A percentile compares a stretch with the other conserved stretches of the same genome.
These are phyloP conservation scores for Malus hybrid DNA, from an alignment of 331 rosid species.

Conservation along the genomic window DNA sequence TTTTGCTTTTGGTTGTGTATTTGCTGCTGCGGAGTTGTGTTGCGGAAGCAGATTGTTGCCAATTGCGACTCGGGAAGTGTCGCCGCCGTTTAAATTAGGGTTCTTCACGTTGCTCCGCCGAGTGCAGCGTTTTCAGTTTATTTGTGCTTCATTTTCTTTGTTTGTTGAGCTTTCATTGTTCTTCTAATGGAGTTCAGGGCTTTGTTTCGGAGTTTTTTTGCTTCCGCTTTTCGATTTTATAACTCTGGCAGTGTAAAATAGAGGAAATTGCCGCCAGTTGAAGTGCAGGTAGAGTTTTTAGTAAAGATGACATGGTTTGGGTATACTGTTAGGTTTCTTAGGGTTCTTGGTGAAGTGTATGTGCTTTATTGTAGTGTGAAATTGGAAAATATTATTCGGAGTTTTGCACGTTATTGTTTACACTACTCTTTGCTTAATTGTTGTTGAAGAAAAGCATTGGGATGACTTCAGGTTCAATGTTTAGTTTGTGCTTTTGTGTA, in stretches of 20 bases:
- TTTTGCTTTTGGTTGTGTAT: background rate
- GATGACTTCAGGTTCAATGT: background rate
- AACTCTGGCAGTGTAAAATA: background rate
- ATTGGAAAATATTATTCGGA: background rate
- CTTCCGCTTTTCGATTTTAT: background rate
- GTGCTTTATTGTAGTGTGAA: too few relatives aligned
- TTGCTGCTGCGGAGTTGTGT: constrained; percentile 12
- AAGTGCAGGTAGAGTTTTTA: constrained; percentile 1
- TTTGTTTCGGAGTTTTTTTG: background rate
- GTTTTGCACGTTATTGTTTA: background rate
- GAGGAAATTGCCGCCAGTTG: constrained; percentile 12
- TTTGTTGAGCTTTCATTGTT: background rate
- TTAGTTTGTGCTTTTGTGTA: background rate
- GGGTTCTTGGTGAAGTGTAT: background rate
- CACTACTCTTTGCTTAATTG: background rate
- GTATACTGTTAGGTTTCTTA: background rate
- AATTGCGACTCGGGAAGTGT: background rate
- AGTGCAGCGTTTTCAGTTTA: background rate
- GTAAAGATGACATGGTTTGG: background rate
- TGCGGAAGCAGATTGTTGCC: constrained; percentile 9
- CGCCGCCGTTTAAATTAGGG: constrained; percentile 16
- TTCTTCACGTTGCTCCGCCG: background rate
- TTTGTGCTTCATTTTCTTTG: background rate
- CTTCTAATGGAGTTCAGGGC: background rate
- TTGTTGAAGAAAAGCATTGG: background rate